phyloP scores from a whole-genome alignment of 352 stramenopile genomes.

The Thalassiosira hispida region DNA sequence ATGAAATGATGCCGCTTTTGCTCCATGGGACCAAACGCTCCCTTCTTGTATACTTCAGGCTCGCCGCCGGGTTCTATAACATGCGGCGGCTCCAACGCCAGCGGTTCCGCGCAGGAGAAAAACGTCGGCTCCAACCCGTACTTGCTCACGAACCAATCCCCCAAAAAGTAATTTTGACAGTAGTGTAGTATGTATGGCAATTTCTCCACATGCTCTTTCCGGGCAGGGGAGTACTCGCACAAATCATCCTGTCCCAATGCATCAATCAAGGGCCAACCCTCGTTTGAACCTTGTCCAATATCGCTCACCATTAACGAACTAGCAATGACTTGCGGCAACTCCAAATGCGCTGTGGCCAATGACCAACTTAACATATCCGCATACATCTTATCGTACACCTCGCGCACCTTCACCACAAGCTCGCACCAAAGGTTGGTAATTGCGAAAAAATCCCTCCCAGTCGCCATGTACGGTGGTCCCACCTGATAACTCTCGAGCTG shows the following conservation, averaged over 20 bases:
- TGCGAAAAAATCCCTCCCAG: slow-evolving; percentile 64
- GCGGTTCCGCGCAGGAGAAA: slow-evolving; percentile 42
- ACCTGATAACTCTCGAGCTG: slow-evolving; percentile 50
- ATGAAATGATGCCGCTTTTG: slow-evolving; percentile 67
- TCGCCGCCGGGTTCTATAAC: slow-evolving; percentile 40
- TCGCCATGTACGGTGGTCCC: slow-evolving; percentile 83
- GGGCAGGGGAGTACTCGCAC: slow-evolving; percentile 39
- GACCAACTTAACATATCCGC: slow-evolving; percentile 77
- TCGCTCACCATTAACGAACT: slow-evolving; percentile 68
- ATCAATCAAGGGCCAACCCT: slow-evolving; percentile 69
- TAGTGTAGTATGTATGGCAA: slow-evolving; percentile 52
- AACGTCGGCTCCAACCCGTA: slow-evolving; percentile 64
- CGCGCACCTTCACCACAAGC: slow-evolving; percentile 67
- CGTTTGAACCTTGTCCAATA: slow-evolving; percentile 27
- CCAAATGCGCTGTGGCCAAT: slow-evolving; percentile 61
- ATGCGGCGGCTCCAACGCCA: slow-evolving; percentile 35
- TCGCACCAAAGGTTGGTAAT: slow-evolving; percentile 75
- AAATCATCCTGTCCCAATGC: slow-evolving; percentile 40
- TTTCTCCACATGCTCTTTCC: slow-evolving; percentile 39
- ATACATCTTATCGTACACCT: slow-evolving; percentile 52
- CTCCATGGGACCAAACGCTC: slow-evolving; percentile 29
- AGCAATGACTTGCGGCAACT: slow-evolving; percentile 51
- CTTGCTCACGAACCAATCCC: slow-evolving; percentile 79
- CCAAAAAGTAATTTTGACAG: slow-evolving; percentile 68
- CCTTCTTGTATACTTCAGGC: slow-evolving; percentile 36